Evolutionary conservation across 2,329 filamentous ascomycete genomes (phyloP), one percentile per base, ranked within the genome.

Genomic region (Elsinoe batatas): DNA sequence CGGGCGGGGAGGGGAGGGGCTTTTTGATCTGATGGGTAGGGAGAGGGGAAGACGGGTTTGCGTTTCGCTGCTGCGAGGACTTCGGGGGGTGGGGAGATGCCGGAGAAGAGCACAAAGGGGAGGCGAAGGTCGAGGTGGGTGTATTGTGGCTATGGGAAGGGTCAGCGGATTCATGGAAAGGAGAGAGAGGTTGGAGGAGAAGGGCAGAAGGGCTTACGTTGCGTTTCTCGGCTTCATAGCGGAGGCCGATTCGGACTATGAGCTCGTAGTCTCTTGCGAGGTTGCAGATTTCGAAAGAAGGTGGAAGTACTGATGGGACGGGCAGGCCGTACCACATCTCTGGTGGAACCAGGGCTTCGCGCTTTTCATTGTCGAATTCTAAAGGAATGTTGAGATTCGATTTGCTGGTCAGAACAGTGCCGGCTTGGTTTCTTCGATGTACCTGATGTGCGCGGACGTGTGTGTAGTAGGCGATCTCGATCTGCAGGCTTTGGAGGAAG

Each of bases 231-330:
- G 36, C 50, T 15, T 58, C 87, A 76, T 88, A 91, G 56, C 82
- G 82, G 36, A 96, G 69, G 1, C 89, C 89, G 6, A 95, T 74
- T 58, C 83, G 83, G 38, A 96, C 74, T 69, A 96, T 89, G 36
- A 98, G 72, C 66, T 91, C 85, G 68, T 98, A 97, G 53, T 74
- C 78, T 26, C 91, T 81, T 53, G 80, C 79, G 49, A 97, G 79
- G 68, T 97, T 97, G 71, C 93, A 98, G 1, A 90, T 88, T 49
- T 82, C 77, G 67, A 98, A 98, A 0, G 83, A 85, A 0, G 93
- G 93, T 8, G 89, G 84, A 10, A 98, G 82, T 0, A 88, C 91
- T 67, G 88, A 93, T 2, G 91, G 93, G 5, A 97, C 74, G 0
- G 82, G 75, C 50, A 81, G 76, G 38, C 76, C 75, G 59, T 80